Conservation (phyloP, 306 rosid genomes). For the Corylus avellana region DNA sequence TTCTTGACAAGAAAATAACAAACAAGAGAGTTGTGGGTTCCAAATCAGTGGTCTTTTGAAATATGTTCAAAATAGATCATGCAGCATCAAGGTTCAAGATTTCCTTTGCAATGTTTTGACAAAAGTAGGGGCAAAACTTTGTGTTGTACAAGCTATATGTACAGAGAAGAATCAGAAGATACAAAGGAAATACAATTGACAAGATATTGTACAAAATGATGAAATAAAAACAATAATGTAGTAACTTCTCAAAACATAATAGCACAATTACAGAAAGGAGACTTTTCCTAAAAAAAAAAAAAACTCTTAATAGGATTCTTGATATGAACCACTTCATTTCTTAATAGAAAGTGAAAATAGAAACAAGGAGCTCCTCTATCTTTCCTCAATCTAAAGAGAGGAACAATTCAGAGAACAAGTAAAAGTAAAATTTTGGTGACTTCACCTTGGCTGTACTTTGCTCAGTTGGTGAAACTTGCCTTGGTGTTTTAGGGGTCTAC, state of each 20-base stretch:
- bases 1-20: not conserved
- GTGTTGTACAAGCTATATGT: not conserved
- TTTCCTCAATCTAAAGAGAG: not conserved
- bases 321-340: not conserved
- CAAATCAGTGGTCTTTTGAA: not conserved
- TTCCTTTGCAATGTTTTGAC: not conserved
- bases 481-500: too few species aligned
- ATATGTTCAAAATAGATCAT: not conserved
- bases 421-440: too few species aligned
- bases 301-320: not conserved
- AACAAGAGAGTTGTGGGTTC: not conserved
- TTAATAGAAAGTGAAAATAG: not conserved
- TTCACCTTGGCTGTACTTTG: too few species aligned
- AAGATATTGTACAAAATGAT: constrained; percentile 6
- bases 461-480: too few species aligned
- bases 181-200: not conserved
- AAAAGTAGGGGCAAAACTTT: not conserved
- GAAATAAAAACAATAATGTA: constrained; percentile 9
- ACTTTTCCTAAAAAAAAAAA: not conserved
- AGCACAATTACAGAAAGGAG: not conserved
- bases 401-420: constrained; percentile 5
- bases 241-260: not conserved
- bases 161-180: not conserved
- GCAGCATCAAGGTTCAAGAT: not conserved
- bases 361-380: constrained; percentile 2